Base-by-base conservation (phyloP, 2,329 filamentous ascomycete species). In the Colletotrichum musicola region DNA sequence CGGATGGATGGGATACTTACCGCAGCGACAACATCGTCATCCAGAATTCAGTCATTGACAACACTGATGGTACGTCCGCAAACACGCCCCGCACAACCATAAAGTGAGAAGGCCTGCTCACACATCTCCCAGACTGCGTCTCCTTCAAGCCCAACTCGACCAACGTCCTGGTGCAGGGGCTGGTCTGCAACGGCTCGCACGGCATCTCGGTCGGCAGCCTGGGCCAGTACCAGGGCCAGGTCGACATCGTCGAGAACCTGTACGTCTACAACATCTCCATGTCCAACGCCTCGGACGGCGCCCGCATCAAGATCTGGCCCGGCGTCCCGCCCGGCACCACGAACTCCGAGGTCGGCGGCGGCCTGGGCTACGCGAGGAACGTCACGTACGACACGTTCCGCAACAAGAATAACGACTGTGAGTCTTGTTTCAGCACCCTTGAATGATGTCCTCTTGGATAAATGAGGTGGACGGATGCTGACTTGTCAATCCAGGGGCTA, bases 121-220 rank as follows among this genome's bases (percentile, higher is more conserved):
- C 35, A 54, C 3, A 4, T 1, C 14, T 10, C 2, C 9, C 7
- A 58, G 54, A 93, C 75, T 93, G 91, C 68, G 88, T 93, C 6
- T 90, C 89, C 0, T 93, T 93, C 84, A 93, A 93, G 77, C 90
- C 90, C 16, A 93, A 93, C 76, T 89, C 86, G 73, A 92, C 89
- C 42, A 85, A 91, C 69, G 87, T 93, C 6, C 77, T 92, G 2
- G 86, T 93, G 4, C 89, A 93, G 75, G 89, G 90, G 68, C 79
- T 93, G 3, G 79, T 82, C 65, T 93, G 91, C 78, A 90, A 90
- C 73, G 90, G 90, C 27, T 92, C 88, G 2, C 91, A 93, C 73
- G 91, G 91, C 42, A 92, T 93, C 72, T 89, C 87, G 6, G 89
- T 93, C 16, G 91, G 91, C 5, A 91, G 89, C 0, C 81, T 93